These are phyloP conservation scores for Chrysosporium queenslandicum DNA, from an alignment of 2,329 filamentous ascomycete species.

Conservation along the genomic window DNA sequence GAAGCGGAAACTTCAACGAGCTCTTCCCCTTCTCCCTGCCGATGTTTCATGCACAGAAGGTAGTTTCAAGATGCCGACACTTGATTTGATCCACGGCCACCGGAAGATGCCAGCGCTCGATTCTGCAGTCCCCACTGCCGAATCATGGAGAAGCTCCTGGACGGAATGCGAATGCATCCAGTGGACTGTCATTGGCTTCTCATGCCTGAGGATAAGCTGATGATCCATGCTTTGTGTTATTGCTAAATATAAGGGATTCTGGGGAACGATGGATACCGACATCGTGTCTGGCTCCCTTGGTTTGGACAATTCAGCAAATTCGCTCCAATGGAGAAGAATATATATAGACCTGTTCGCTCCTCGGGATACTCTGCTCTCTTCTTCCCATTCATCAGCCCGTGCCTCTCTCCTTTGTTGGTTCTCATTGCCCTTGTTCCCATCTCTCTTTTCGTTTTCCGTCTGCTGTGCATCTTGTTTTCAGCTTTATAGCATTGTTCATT, in stretches of 20 bases:
- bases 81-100: neutral
- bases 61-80: neutral
- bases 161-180: neutral
- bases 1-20: neutral
- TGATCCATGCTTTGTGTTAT: neutral
- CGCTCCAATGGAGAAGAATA: conserved; percentile 6
- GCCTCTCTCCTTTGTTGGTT: neutral
- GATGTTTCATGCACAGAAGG: neutral
- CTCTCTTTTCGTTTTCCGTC: conserved; percentile 10
- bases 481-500: conserved; percentile 1
- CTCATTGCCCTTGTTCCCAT: conserved; percentile 7
- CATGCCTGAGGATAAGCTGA: neutral
- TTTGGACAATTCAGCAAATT: neutral
- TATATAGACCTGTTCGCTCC: conserved; percentile 5
- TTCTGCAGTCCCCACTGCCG: neutral
- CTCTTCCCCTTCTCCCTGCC: neutral
- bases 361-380: neutral
- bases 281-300: neutral
- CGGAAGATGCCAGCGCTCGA: neutral
- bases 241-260: neutral
- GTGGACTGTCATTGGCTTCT: neutral
- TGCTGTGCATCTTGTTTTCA: conserved; percentile 8
- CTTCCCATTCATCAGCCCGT: conserved; percentile 2
- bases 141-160: neutral
- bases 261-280: too few relatives aligned